Conservation (phyloP, 1,284 basidiomycete genomes). For the Laetiporus sulphureus region DNA sequence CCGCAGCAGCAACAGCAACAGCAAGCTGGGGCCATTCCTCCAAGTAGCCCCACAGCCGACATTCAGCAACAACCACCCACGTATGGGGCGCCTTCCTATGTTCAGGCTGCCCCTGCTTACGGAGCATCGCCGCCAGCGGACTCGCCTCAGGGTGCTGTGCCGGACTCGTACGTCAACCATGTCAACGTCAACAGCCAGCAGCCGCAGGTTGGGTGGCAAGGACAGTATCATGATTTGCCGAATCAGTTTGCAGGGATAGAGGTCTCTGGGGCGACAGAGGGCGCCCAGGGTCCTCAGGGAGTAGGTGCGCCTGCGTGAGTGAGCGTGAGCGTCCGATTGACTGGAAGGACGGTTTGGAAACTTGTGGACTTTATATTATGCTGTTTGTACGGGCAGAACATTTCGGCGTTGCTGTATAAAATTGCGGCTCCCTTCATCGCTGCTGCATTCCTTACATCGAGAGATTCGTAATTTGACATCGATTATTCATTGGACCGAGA, state of each 20-base stretch:
- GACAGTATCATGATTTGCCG: slow-evolving; percentile 22
- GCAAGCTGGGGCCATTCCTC: not conserved
- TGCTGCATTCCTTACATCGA: too few species aligned
- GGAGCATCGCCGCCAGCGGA: not conserved
- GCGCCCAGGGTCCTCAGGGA: slow-evolving; percentile 18
- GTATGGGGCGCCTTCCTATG: slow-evolving; percentile 23
- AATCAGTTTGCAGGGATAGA: slow-evolving; percentile 28
- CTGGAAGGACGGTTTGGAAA: too few species aligned
- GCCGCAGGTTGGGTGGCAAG: slow-evolving; percentile 10
- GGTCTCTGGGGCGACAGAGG: slow-evolving; percentile 22
- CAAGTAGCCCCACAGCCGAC: not conserved
- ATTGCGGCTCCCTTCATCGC: too few species aligned
- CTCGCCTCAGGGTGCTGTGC: slow-evolving; percentile 10
- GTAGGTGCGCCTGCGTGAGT: slow-evolving; percentile 20
- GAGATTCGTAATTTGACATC: too few species aligned
- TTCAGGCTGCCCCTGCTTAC: slow-evolving; percentile 6
- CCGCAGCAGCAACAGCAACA: slow-evolving; percentile 1
- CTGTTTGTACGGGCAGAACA: too few species aligned
- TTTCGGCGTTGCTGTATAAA: too few species aligned
- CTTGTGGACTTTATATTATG: too few species aligned
- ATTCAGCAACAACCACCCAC: slow-evolving; percentile 2
- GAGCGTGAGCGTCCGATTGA: too few species aligned
- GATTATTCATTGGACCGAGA: too few species aligned
- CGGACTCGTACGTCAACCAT: too few species aligned
- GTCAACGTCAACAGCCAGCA: too few species aligned